Conservation (phyloP, 805 yeast species). For the Pichia rugopelliculosa region DNA sequence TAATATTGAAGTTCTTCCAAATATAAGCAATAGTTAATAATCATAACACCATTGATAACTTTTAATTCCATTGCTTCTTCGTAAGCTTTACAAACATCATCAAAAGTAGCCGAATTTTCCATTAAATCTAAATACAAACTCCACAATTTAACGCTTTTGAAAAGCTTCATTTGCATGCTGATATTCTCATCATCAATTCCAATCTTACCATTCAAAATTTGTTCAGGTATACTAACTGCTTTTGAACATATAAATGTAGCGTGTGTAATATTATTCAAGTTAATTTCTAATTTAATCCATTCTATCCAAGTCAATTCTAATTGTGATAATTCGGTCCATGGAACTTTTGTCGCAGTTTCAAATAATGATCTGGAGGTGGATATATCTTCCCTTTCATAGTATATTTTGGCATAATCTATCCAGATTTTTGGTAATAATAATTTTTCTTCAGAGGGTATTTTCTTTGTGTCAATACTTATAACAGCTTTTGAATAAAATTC, state of each 20-base stretch:
- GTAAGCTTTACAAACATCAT: slow-evolving; percentile 36
- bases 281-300: slow-evolving; percentile 67
- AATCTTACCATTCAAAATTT: slow-evolving; percentile 9
- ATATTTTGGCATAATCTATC: slow-evolving; percentile 61
- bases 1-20: slow-evolving; percentile 39
- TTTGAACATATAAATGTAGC: slow-evolving; percentile 31
- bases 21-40: slow-evolving; percentile 60
- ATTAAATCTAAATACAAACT: slow-evolving; percentile 61
- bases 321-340: slow-evolving; percentile 55
- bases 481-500: slow-evolving; percentile 61
- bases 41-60: slow-evolving; percentile 59
- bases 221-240: slow-evolving; percentile 25
- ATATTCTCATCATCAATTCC: slow-evolving; percentile 34
- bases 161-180: slow-evolving; percentile 52
- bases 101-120: slow-evolving; percentile 45
- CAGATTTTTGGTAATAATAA: slow-evolving; percentile 48
- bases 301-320: slow-evolving; percentile 60
- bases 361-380: slow-evolving; percentile 55
- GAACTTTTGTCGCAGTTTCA: slow-evolving; percentile 62
- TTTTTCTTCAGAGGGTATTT: slow-evolving; percentile 32
- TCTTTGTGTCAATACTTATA: slow-evolving; percentile 53
- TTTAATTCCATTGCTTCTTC: slow-evolving; percentile 49
- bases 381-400: slow-evolving; percentile 47
- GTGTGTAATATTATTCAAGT: slow-evolving; percentile 37
- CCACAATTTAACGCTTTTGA: slow-evolving; percentile 65